Evolutionary conservation across 164 flowering plant species (phyloP).

Genomic region (Nelumbo lutea): DNA sequence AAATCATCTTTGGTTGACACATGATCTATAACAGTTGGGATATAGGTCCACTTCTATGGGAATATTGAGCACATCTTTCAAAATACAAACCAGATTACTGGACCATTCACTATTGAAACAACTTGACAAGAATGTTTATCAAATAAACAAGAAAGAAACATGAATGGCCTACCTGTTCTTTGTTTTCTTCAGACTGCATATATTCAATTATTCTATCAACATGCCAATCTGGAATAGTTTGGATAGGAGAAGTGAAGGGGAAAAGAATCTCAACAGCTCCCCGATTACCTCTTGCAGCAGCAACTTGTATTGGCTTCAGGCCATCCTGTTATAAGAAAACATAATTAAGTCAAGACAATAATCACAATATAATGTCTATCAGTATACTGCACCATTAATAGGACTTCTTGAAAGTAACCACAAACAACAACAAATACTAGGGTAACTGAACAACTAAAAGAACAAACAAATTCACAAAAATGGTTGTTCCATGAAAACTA

Average conservation of each 20-base stretch:
- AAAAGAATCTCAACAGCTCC: constrained; percentile 71
- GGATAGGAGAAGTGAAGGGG: constrained; percentile 52
- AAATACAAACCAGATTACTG: too few species aligned
- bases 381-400: background rate
- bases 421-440: too few species aligned
- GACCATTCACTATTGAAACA: too few species aligned
- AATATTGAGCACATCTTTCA: background rate
- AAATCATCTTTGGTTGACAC: too few species aligned
- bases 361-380: background rate
- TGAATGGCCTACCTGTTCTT: constrained; percentile 38
- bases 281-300: constrained; percentile 69
- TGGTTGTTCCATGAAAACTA: too few species aligned
- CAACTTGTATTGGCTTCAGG: constrained; percentile 76
- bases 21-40: too few species aligned
- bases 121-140: background rate
- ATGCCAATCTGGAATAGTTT: constrained; percentile 60
- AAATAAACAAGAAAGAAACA: background rate
- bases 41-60: background rate
- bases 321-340: constrained; percentile 55
- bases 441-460: too few species aligned
- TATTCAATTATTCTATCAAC: constrained; percentile 69
- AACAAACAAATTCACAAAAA: too few species aligned
- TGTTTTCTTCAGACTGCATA: constrained; percentile 51
- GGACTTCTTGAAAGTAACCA: too few species aligned
- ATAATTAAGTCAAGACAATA: too few species aligned